A percentile compares a stretch with the other conserved stretches of the same genome.
phyloP scores from a whole-genome alignment of 169 alveolate species.

The Sarcocystis neurona region DNA sequence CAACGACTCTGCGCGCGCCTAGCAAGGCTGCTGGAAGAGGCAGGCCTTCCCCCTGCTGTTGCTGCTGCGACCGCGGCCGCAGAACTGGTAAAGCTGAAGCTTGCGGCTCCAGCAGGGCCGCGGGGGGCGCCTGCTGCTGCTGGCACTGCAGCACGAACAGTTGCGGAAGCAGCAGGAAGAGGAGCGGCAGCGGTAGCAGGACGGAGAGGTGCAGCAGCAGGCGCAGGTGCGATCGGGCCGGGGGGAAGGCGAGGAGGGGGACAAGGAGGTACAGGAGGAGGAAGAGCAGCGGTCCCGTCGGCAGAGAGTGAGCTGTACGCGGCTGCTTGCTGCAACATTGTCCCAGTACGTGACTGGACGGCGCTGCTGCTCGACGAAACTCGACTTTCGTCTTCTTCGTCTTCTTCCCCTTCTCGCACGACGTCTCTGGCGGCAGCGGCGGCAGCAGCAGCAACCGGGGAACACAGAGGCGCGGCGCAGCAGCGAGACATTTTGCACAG shows the following conservation, averaged over 20 bases:
- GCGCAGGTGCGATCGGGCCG: background rate
- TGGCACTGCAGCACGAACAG: background rate
- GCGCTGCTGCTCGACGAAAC: background rate
- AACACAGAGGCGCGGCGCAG: no score
- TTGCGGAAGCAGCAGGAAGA: background rate
- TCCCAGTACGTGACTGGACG: constrained; percentile 28
- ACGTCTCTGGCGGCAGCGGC: no score
- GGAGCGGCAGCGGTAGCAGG: background rate
- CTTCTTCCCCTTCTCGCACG: no score
- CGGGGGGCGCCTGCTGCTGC: background rate
- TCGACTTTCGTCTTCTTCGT: no score
- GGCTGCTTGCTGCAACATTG: constrained; percentile 26
- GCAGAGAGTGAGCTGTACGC: constrained; percentile 1
- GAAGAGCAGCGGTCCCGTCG: background rate
- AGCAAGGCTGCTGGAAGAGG: background rate
- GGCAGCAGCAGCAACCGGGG: no score
- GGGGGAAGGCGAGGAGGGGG: background rate
- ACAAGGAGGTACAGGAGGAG: background rate
- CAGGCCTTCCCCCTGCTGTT: background rate
- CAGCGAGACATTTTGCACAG: no score
- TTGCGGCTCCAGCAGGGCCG: background rate
- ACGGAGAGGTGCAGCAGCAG: background rate
- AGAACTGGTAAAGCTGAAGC: background rate
- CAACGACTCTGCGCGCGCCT: background rate
- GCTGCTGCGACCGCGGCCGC: background rate